phyloP scores from a whole-genome alignment of 139 green algal genomes.

The Zygnema circumcarinatum region DNA sequence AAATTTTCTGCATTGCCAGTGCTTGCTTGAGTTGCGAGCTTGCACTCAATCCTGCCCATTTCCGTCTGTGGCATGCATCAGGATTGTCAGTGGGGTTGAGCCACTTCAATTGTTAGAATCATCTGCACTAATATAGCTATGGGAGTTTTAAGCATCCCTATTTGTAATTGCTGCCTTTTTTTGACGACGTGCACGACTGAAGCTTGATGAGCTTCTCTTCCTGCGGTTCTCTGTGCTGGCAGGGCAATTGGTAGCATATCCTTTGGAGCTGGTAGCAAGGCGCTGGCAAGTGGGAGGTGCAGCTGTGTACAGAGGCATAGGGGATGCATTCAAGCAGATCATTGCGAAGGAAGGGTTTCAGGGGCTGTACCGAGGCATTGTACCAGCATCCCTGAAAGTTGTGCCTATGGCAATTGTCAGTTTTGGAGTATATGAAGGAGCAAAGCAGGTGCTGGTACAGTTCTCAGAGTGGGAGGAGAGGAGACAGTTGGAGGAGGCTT shows the following conservation, averaged over 20 bases:
- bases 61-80: no score
- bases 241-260: constrained; percentile 80
- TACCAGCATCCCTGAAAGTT: constrained; percentile 75
- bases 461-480: constrained; percentile 30
- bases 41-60: no score
- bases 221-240: no score
- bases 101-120: no score
- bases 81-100: no score
- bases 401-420: constrained; percentile 80
- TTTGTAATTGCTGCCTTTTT: no score
- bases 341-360: constrained; percentile 55
- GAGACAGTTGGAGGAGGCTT: constrained; percentile 23
- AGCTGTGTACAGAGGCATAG: constrained; percentile 28
- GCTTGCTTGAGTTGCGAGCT: no score
- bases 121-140: no score
- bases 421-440: constrained; percentile 81
- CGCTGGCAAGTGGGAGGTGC: constrained; percentile 62
- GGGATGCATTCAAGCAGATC: constrained; percentile 49
- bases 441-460: constrained; percentile 34
- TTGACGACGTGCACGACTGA: no score
- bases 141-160: no score
- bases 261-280: constrained; percentile 77
- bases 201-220: no score
- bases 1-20: no score
- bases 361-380: constrained; percentile 70